Percentiles rank a stretch among this genome's conserved stretches.
phyloP scores from a whole-genome alignment of 345 rosid species.

The Gossypioides kirkii region DNA sequence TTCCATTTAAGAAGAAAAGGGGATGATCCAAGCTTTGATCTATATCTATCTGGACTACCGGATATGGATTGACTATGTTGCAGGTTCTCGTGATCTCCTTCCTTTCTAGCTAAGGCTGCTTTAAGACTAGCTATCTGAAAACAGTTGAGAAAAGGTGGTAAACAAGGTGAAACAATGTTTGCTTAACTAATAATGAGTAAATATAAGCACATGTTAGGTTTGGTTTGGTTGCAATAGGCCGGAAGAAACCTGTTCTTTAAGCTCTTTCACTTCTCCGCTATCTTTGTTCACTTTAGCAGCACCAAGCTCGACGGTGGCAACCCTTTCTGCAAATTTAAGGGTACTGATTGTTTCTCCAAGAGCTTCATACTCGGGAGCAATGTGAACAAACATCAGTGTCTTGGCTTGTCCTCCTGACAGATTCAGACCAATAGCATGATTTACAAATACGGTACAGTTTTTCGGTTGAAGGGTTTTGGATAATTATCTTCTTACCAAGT shows the following conservation, averaged over 20 bases:
- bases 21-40: conserved; percentile 45
- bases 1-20: conserved; percentile 38
- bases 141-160: not conserved
- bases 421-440: conserved; percentile 13
- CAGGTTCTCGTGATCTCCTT: conserved; percentile 36
- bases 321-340: conserved; percentile 95
- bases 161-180: not conserved
- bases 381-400: conserved; percentile 94
- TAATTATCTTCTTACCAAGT: conserved; percentile 49
- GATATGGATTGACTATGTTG: conserved; percentile 27
- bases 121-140: conserved; percentile 71
- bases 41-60: conserved; percentile 41
- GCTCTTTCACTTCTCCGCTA: conserved; percentile 73
- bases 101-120: conserved; percentile 68
- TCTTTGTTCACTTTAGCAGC: conserved; percentile 89
- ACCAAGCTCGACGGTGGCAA: conserved; percentile 91
- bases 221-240: not conserved
- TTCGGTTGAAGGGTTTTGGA: not conserved
- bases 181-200: not conserved
- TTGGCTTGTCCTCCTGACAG: conserved; percentile 91
- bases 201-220: not conserved
- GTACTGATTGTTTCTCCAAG: conserved; percentile 86
- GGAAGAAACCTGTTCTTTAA: conserved; percentile 68
- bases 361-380: conserved; percentile 85
- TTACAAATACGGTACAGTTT: not conserved